A percentile compares a stretch with the other conserved stretches of the same genome.
These are phyloP conservation scores for Ligustrum vulgare DNA, from an alignment of 257 asterid species.

Conservation along the genomic window DNA sequence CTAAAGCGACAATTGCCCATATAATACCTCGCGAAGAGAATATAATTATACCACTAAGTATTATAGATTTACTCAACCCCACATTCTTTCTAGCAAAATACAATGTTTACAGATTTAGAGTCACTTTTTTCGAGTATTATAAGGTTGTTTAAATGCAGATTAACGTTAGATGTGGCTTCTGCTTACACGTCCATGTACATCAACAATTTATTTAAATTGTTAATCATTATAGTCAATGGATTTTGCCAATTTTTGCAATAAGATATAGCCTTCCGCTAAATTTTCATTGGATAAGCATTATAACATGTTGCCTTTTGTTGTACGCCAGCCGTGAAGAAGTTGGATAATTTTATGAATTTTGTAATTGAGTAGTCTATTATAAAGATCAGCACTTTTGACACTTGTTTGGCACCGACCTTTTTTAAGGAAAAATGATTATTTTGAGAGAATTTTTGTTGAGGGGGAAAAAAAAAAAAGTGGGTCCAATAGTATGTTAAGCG, in stretches of 20 bases:
- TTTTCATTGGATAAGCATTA: neutral
- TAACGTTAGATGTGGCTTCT: neutral
- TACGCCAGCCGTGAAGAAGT: constrained; percentile 1
- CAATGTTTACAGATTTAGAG: neutral
- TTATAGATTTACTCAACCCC: neutral
- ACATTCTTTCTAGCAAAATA: neutral
- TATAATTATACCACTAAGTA: neutral
- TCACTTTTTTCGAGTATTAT: neutral
- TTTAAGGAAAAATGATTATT: no score
- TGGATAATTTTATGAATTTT: neutral
- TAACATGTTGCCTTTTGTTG: neutral
- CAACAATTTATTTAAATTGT: neutral
- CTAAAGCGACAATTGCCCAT: neutral
- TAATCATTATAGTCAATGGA: neutral
- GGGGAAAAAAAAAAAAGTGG: no score
- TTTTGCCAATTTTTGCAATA: neutral
- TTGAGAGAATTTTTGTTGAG: no score
- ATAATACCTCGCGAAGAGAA: neutral
- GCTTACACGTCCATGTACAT: neutral
- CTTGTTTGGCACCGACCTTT: no score
- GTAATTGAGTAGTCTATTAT: no score
- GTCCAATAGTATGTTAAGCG: no score
- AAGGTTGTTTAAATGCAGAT: constrained; percentile 1
- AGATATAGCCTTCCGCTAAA: neutral
- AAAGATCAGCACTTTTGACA: no score